Base-by-base conservation (phyloP, 176 grass and related monocot genomes). In the Oryza glaberrima region DNA sequence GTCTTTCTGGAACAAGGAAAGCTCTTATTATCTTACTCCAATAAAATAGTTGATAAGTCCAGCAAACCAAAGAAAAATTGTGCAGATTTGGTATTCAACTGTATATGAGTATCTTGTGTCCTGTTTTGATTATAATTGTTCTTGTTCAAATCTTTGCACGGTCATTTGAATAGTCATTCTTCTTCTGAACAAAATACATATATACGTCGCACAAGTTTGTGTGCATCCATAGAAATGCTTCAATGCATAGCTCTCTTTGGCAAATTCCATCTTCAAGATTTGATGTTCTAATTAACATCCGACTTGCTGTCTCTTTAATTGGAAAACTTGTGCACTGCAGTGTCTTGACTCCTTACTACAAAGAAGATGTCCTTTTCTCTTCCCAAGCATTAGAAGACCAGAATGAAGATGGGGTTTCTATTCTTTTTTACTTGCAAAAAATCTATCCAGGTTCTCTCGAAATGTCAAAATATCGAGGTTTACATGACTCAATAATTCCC, bases 401-500 rank as follows among this genome's bases (percentile, higher is more conserved):
- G 83, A 98, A 98, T 20, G 96, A 98, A 82, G 96, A 98, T 78
- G 96, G 96, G 45, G 93, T 98, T 90, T 98, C 96, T 76, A 94
- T 98, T 54, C 93, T 98, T 81, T 98, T 98, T 71, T 98, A 98
- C 83, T 72, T 98, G 70, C 96, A 98, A 81, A 98, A 98, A 87
- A 98, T 98, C 80, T 98, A 95, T 61, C 96, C 96, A 80, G 96
- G 96, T 95, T 83, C 35, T 72, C 51, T 51, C n/a, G 16, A 25
- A 70, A 76, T 85, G 25, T 70, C 11, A 79, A 69, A n/a, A 80
- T 71, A 54, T 58, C 14, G 44, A 9, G 15, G 64, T 86, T 7
- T 3, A 61, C 1, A 38, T 16, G 0, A 22, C 23, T 38, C 44
- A 72, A 79, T 76, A 60, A 44, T 79, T 77, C 72, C 47, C 12